phyloP scores from a whole-genome alignment of 208 protist species.

The Wallacemonas collosoma region DNA sequence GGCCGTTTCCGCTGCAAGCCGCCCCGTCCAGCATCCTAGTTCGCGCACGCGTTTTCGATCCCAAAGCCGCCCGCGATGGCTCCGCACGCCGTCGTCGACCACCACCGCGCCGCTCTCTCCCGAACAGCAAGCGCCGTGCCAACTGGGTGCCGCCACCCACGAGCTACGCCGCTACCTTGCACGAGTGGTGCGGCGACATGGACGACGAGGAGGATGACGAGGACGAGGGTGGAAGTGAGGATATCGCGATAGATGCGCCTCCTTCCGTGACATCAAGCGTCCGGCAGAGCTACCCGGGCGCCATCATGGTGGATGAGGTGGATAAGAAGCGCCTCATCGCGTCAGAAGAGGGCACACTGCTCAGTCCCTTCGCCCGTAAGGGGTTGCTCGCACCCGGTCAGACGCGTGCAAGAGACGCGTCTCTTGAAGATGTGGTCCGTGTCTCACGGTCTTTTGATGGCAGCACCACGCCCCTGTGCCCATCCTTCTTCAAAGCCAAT shows the following conservation, averaged over 20 bases:
- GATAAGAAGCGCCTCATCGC: constrained; percentile 28
- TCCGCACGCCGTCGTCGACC: background rate
- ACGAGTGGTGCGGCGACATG: constrained; percentile 1
- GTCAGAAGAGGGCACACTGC: background rate
- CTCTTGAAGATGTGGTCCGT: constrained; percentile 3
- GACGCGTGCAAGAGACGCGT: background rate
- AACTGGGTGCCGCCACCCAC: constrained; percentile 36
- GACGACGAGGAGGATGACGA: constrained; percentile 23
- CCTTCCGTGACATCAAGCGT: background rate
- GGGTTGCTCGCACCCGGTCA: background rate
- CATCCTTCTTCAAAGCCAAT: constrained; percentile 8
- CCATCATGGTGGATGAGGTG: constrained; percentile 35
- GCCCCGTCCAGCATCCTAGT: constrained; percentile 3
- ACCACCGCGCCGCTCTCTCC: constrained; percentile 19
- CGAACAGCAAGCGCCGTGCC: constrained; percentile 22
- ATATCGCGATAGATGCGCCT: background rate
- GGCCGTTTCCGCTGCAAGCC: constrained; percentile 7
- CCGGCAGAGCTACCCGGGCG: background rate
- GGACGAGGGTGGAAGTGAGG: background rate
- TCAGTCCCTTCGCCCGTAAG: background rate
- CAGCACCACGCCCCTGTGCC: background rate
- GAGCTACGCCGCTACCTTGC: constrained; percentile 25
- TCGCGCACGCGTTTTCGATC: constrained; percentile 14
- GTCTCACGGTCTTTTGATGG: constrained; percentile 5
- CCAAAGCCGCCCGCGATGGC: background rate